Evolutionary conservation across 2,329 filamentous ascomycete genomes (phyloP).

Genomic region (Exophiala xenobiotica): DNA sequence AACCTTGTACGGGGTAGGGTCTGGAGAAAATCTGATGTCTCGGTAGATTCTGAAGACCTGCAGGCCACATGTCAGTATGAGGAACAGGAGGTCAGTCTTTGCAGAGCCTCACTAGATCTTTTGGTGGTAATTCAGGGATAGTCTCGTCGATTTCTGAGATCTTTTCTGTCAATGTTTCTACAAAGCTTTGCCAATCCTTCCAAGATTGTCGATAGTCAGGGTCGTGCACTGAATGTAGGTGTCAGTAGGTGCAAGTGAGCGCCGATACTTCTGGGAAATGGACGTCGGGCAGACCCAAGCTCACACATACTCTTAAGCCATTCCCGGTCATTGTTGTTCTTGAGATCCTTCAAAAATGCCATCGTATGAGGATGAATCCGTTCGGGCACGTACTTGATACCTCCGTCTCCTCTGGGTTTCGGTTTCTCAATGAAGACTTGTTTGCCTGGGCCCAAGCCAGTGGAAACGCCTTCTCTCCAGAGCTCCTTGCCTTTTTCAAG

Average conservation of each 20-base stretch:
- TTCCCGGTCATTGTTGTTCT: constrained; percentile 60
- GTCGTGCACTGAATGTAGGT: constrained; percentile 63
- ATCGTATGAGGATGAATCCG: constrained; percentile 64
- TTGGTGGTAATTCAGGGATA: constrained; percentile 79
- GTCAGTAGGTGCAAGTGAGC: not conserved
- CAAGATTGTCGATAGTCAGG: constrained; percentile 74
- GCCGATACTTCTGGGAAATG: too few relatives aligned
- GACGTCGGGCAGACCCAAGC: too few relatives aligned
- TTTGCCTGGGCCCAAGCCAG: constrained; percentile 58
- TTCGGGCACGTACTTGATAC: constrained; percentile 57
- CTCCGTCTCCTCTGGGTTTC: constrained; percentile 60
- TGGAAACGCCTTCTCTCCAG: constrained; percentile 57
- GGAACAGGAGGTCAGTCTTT: not conserved
- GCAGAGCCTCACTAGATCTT: constrained; percentile 66
- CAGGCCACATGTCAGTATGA: constrained; percentile 13
- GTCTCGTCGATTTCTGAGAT: constrained; percentile 74
- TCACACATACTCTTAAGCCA: constrained; percentile 61
- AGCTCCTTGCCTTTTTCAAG: constrained; percentile 48
- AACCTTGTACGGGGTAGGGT: constrained; percentile 87
- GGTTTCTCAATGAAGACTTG: constrained; percentile 63
- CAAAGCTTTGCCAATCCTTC: constrained; percentile 78
- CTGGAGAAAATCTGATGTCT: constrained; percentile 73
- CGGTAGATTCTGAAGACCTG: constrained; percentile 81
- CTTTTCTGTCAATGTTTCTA: constrained; percentile 68
- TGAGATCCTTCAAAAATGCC: constrained; percentile 59